Percentiles rank a stretch among this genome's conserved stretches.
These are phyloP conservation scores for Candida piceae DNA, from an alignment of 805 yeast species.

Conservation along the genomic window DNA sequence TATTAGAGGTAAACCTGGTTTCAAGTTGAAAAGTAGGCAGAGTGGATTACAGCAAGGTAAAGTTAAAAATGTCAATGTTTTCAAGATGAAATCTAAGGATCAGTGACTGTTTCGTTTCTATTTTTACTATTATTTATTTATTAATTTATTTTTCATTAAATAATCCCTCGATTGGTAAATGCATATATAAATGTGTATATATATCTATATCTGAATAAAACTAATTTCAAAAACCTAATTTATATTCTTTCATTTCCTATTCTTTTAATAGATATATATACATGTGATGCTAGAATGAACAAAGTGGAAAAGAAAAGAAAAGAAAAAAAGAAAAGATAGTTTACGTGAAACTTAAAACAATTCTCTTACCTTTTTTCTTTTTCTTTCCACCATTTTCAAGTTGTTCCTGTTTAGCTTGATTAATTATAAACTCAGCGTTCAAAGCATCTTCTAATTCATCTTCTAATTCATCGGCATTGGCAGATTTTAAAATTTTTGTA, in stretches of 20 bases:
- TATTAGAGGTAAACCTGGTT: slow-evolving; percentile 5
- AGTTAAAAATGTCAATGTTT: slow-evolving; percentile 2
- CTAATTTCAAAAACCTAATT: no score
- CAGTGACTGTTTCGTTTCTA: no score
- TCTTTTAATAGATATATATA: no score
- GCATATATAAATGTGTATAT: no score
- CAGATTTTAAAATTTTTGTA: slow-evolving; percentile 45
- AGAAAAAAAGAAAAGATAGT: no score
- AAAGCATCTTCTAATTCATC: slow-evolving; percentile 40
- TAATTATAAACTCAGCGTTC: slow-evolving; percentile 41
- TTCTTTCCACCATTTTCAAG: slow-evolving; percentile 30
- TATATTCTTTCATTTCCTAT: no score
- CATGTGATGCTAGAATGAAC: no score
- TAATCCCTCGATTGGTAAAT: no score
- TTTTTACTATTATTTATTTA: no score
- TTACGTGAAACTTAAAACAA: slow-evolving; percentile 19
- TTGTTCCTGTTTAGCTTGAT: slow-evolving; percentile 46
- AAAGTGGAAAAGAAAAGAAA: no score
- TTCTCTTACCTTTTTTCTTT: slow-evolving; percentile 43
- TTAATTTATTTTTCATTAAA: no score
- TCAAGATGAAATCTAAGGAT: slow-evolving; percentile 1
- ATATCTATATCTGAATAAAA: no score
- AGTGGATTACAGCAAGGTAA: not conserved
- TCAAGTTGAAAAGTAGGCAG: slow-evolving; percentile 14
- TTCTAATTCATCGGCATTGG: slow-evolving; percentile 29